These are phyloP conservation scores for Xylaria sp. DNA, from an alignment of 2,329 filamentous ascomycete species.

Conservation along the genomic window DNA sequence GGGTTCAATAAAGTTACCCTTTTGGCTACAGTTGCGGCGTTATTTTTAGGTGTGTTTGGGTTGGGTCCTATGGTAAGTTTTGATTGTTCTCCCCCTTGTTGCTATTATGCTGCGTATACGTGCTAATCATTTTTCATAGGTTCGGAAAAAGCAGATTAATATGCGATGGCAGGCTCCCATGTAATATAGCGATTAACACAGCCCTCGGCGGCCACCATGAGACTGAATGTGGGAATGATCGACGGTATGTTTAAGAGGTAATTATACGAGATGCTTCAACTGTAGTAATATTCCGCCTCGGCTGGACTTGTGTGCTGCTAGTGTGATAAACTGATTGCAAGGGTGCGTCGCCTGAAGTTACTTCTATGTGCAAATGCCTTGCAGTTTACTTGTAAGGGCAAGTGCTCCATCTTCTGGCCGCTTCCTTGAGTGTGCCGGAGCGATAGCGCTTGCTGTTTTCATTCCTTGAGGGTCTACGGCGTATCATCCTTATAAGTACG, in stretches of 20 bases:
- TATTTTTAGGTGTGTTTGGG: slow-evolving; percentile 79
- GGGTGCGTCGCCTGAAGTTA: too few species aligned
- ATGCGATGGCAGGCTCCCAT: slow-evolving; percentile 48
- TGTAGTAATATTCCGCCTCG: background rate
- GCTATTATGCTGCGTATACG: background rate
- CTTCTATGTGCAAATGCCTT: background rate
- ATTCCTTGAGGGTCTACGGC: too few species aligned
- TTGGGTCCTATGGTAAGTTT: slow-evolving; percentile 85
- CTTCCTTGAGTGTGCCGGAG: too few species aligned
- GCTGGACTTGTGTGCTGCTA: too few species aligned
- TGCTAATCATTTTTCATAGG: slow-evolving; percentile 48
- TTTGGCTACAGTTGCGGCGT: slow-evolving; percentile 82
- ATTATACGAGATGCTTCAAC: slow-evolving; percentile 1
- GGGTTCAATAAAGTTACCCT: slow-evolving; percentile 93
- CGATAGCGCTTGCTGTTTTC: too few species aligned
- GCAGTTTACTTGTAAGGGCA: too few species aligned
- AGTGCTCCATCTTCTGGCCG: too few species aligned
- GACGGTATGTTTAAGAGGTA: slow-evolving; percentile 1
- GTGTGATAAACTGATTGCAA: too few species aligned
- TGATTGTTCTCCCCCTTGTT: background rate
- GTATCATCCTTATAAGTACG: too few species aligned
- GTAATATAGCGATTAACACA: slow-evolving; percentile 15
- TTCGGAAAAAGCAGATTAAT: slow-evolving; percentile 63
- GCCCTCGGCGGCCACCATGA: background rate
- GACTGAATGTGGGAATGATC: background rate